Base-by-base conservation (phyloP, 345 rosid species). In the Limnanthes douglasii region DNA sequence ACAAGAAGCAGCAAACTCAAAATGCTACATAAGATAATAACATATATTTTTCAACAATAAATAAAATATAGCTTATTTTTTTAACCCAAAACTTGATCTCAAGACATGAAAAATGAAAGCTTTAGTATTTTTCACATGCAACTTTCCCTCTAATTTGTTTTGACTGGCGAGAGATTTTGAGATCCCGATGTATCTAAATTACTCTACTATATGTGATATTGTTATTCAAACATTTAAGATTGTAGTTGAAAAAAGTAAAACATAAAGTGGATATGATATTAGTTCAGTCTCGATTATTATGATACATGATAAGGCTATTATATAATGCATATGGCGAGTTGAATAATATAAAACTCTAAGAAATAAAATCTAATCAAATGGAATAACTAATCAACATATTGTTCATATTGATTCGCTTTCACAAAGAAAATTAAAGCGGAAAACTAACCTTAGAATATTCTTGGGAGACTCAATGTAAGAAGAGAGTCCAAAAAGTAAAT, bases 71-170 rank as follows among this genome's bases (percentile, higher is more conserved):
- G 52, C 79, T 59, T 54, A 78, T 93, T 32, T 65, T 78, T 78
- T 78, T 59, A 78, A 84, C 15, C 80, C 64, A 47, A 84, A 72
- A 53, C 86, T 78, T 37, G 90, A 68, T 64, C 78, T 59, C 60
- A 84, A 62, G 31, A 78, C 76, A 54, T 75, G 71, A 28, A 84
- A 70, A 62, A 78, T 58, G 44, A 76, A 70, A 11, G 74, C 78
- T 58, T 75, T 86, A 8, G 62, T 43, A 21, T 61, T 59, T 18
- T 60, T 62, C 14, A 57, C 46, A 39, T 42, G 54, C 21, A 61
- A 19, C 62, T 83, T 78, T 42, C 80, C 93, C 56, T 83, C 72
- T 27, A 73, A 66, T 57, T 71, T 74, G 48, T 31, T 58, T 29
- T 70, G 69, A 11, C 45, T 49, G 43, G 66, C 43, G 38, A 33